These are phyloP conservation scores for Galerina marginata DNA, from an alignment of 768 basidiomycete species.

Conservation along the genomic window DNA sequence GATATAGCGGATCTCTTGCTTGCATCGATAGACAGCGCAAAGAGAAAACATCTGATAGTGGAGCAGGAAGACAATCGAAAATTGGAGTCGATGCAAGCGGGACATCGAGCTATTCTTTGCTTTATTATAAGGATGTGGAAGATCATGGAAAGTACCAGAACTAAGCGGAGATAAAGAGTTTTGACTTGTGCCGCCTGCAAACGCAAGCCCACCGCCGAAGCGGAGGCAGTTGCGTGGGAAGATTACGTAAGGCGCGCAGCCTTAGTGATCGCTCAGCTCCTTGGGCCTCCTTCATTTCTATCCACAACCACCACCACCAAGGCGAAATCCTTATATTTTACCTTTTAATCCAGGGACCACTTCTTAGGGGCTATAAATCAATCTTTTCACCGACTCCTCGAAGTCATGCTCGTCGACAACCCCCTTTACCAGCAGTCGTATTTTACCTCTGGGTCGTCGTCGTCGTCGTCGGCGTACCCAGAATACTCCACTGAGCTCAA, in stretches of 20 bases:
- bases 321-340: too few relatives aligned
- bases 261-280: background rate
- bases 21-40: too few relatives aligned
- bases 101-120: too few relatives aligned
- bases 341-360: too few relatives aligned
- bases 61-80: too few relatives aligned
- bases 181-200: too few relatives aligned
- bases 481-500: slow-evolving; percentile 47
- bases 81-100: background rate
- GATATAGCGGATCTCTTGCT: too few relatives aligned
- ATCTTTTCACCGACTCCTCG: too few relatives aligned
- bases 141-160: slow-evolving; percentile 1
- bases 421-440: slow-evolving; percentile 25
- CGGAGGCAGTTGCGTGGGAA: background rate
- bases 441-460: slow-evolving; percentile 21
- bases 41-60: too few relatives aligned
- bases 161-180: too few relatives aligned
- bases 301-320: slow-evolving; percentile 13
- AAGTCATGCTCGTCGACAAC: slow-evolving; percentile 28
- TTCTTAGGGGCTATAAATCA: background rate
- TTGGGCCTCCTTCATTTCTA: background rate
- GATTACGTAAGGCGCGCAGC: background rate
- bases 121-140: too few relatives aligned
- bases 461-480: slow-evolving; percentile 15
- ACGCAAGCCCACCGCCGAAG: background rate